Base-by-base conservation (phyloP, 2,329 filamentous ascomycete species). In the Triangularia verruculosa region DNA sequence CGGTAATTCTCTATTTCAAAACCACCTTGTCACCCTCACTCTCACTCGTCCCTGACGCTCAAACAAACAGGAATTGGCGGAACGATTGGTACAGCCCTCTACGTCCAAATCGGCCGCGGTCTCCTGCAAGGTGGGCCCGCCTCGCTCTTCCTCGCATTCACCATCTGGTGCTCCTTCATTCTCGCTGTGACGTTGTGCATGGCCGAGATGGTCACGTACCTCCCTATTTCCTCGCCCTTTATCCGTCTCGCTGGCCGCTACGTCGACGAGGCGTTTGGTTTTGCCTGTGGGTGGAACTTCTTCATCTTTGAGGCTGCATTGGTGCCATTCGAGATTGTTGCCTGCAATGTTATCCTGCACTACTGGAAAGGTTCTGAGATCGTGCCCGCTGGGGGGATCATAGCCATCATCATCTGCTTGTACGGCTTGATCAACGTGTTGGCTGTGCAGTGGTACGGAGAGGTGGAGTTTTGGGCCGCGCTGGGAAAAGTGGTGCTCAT, bases 211-310 rank as follows among this genome's bases (percentile, higher is more conserved):
- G 89, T 91, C 7, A 90, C 88, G 0, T 91, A 89, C 67, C 78
- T 91, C 2, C 90, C 90, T 7, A 90, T 93, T 61, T 91, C 89
- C 0, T 91, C 89, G 47, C 89, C 89, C 0, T 93, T 93, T 74
- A 90, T 93, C 72, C 86, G 88, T 25, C 91, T 93, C 70, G 90
- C 90, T 3, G 89, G 89, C 13, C 84, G 88, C 55, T 92, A 86
- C 68, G 89, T 92, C 28, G 89, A 92, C 68, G 88, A 91, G 67
- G 88, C 89, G 2, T 89, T 92, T 64, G 89, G 89, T 0, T 88
- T 91, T 62, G 88, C 88, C 6, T 84, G 87, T 1, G 89, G 89
- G 4, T 91, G 88, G 84, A 91, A 91, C 73, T 91, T 90, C 69
- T 90, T 90, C 77, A 74, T 90, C 52, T 89, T 89, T 66, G 86